A percentile compares a stretch with the other conserved stretches of the same genome.
phyloP scores from a whole-genome alignment of 2,329 filamentous ascomycete genomes.

The Allantophomopsis cytisporea region DNA sequence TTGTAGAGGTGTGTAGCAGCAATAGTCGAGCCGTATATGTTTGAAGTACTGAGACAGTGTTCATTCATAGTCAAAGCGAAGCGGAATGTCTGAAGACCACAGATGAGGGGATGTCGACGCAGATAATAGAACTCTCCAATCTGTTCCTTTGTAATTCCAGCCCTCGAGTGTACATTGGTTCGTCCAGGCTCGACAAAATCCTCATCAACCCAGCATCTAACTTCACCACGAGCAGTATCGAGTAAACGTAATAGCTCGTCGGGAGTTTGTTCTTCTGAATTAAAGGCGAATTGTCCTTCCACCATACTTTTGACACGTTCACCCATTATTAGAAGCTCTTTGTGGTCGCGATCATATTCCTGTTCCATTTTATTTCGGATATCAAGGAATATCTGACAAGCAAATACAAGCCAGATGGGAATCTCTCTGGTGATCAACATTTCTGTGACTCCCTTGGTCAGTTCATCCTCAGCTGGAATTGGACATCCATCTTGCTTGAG shows the following conservation, averaged over 20 bases:
- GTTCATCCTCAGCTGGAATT: conserved; percentile 12
- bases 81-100: conserved; percentile 6
- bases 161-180: not conserved
- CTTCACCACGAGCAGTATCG: conserved; percentile 2
- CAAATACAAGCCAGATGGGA: conserved; percentile 15
- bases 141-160: conserved; percentile 1
- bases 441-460: conserved; percentile 13
- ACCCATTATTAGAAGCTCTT: conserved; percentile 4
- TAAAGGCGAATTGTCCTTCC: not conserved
- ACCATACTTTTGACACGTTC: conserved; percentile 2
- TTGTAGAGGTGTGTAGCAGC: conserved; percentile 8
- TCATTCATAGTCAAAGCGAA: conserved; percentile 6
- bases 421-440: conserved; percentile 8
- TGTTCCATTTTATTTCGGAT: conserved; percentile 18
- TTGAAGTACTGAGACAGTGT: conserved; percentile 1
- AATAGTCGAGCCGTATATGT: conserved; percentile 4
- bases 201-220: conserved; percentile 5
- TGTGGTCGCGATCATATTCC: conserved; percentile 3
- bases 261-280: conserved; percentile 1
- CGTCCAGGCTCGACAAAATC: conserved; percentile 3
- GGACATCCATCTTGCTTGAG: conserved; percentile 10
- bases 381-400: conserved; percentile 17
- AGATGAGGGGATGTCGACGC: conserved; percentile 6
- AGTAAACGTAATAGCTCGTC: not conserved
- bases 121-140: conserved; percentile 3